These are phyloP conservation scores for Diutina neorugosa DNA, from an alignment of 1,139 yeast genomes.

Conservation along the genomic window DNA sequence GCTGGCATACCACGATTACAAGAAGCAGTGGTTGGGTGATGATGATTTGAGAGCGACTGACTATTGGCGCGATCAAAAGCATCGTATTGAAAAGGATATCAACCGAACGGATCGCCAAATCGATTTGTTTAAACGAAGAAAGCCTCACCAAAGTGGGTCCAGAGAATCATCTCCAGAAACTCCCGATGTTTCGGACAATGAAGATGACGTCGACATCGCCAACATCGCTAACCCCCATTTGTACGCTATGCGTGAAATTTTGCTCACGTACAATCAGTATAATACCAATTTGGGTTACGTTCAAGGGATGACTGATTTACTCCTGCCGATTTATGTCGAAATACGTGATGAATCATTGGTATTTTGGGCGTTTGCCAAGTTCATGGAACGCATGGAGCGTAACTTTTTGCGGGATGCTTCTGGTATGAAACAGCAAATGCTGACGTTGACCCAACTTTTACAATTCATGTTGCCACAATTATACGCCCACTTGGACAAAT, in stretches of 20 bases:
- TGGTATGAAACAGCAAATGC: constrained; percentile 86
- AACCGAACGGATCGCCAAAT: constrained; percentile 81
- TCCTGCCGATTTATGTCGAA: constrained; percentile 75
- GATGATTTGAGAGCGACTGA: constrained; percentile 47
- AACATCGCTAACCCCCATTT: constrained; percentile 58
- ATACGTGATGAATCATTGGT: constrained; percentile 69
- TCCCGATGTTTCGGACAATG: constrained; percentile 22
- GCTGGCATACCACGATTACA: constrained; percentile 53
- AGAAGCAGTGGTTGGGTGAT: constrained; percentile 55
- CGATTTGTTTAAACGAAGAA: constrained; percentile 34
- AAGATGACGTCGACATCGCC: constrained; percentile 36
- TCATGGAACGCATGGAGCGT: constrained; percentile 93
- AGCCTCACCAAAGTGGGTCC: constrained; percentile 11
- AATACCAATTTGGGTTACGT: constrained; percentile 84
- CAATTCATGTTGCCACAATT: constrained; percentile 83
- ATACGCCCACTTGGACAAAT: constrained; percentile 69
- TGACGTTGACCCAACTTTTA: constrained; percentile 67
- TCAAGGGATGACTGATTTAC: constrained; percentile 93
- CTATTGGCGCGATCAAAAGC: constrained; percentile 81
- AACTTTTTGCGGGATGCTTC: constrained; percentile 84
- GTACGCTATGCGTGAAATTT: constrained; percentile 59
- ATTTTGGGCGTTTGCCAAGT: constrained; percentile 80
- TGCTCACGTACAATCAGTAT: constrained; percentile 76
- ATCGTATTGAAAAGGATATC: constrained; percentile 86
- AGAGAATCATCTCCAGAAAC: constrained; percentile 26